Evolutionary conservation across 2,329 filamentous ascomycete species (phyloP).

Genomic region (Pezicula carpinea): DNA sequence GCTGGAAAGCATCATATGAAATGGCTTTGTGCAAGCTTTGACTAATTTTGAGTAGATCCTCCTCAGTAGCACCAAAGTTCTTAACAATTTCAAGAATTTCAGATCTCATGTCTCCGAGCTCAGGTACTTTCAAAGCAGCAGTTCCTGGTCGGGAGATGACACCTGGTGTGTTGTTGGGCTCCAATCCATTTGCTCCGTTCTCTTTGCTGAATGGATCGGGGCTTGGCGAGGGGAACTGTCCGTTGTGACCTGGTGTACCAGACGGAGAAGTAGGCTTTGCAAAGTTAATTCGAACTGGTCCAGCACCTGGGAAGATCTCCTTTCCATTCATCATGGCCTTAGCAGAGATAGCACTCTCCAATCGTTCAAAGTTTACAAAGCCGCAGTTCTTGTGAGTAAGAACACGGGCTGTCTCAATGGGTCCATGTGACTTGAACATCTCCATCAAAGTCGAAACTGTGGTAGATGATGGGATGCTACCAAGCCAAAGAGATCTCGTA

Average conservation of each 20-base stretch:
- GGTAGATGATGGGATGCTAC: slow-evolving; percentile 94
- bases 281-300: slow-evolving; percentile 92
- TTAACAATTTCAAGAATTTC: slow-evolving; percentile 84
- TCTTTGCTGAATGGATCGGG: slow-evolving; percentile 73
- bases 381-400: slow-evolving; percentile 98
- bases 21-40: slow-evolving; percentile 73
- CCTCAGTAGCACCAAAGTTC: slow-evolving; percentile 80
- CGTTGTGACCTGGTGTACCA: slow-evolving; percentile 83
- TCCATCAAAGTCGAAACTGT: slow-evolving; percentile 92
- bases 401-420: slow-evolving; percentile 86
- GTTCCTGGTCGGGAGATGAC: slow-evolving; percentile 37
- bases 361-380: slow-evolving; percentile 93
- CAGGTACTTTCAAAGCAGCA: slow-evolving; percentile 61
- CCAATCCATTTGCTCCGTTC: slow-evolving; percentile 36
- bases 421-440: slow-evolving; percentile 91
- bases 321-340: slow-evolving; percentile 88
- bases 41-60: slow-evolving; percentile 70
- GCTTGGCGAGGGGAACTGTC: slow-evolving; percentile 83
- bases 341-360: slow-evolving; percentile 87
- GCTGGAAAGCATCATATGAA: slow-evolving; percentile 63
- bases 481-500: slow-evolving; percentile 92
- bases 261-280: slow-evolving; percentile 91
- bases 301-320: slow-evolving; percentile 96
- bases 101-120: slow-evolving; percentile 70
- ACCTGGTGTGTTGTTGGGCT: slow-evolving; percentile 31